A percentile compares a stretch with the other conserved stretches of the same genome.
Evolutionary conservation across 805 yeast genomes (phyloP).

Genomic region (Candida glaebosa): DNA sequence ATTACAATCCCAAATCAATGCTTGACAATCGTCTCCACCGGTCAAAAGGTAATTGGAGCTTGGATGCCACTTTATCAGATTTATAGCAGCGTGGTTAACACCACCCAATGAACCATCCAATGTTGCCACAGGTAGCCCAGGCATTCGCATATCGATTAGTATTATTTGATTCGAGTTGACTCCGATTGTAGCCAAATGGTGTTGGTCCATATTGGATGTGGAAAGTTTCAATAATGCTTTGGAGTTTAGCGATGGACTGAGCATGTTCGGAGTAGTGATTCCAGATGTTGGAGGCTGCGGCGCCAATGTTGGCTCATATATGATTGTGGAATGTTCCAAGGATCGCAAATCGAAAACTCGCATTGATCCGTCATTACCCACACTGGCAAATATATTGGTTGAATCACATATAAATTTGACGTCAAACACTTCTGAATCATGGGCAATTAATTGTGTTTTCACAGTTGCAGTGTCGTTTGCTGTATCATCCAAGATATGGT

Average conservation of each 20-base stretch:
- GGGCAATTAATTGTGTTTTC: conserved; percentile 92
- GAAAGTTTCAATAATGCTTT: conserved; percentile 72
- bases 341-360: conserved; percentile 87
- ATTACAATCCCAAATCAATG: conserved; percentile 62
- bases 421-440: conserved; percentile 92
- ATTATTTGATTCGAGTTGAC: conserved; percentile 62
- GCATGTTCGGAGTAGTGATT: conserved; percentile 3
- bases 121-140: conserved; percentile 74
- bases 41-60: conserved; percentile 54
- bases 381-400: conserved; percentile 79
- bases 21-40: conserved; percentile 74
- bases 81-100: conserved; percentile 58
- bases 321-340: conserved; percentile 89
- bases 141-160: conserved; percentile 80
- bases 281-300: conserved; percentile 11
- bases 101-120: conserved; percentile 54
- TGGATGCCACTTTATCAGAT: conserved; percentile 85
- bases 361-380: conserved; percentile 93
- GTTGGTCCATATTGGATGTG: conserved; percentile 75
- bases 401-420: conserved; percentile 78
- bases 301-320: conserved; percentile 71
- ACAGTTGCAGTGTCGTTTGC: conserved; percentile 54
- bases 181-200: conserved; percentile 80
- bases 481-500: conserved; percentile 8
- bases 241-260: conserved; percentile 18